Evolutionary conservation across 1,284 basidiomycete species (phyloP).

Genomic region (Naganishia sp.): DNA sequence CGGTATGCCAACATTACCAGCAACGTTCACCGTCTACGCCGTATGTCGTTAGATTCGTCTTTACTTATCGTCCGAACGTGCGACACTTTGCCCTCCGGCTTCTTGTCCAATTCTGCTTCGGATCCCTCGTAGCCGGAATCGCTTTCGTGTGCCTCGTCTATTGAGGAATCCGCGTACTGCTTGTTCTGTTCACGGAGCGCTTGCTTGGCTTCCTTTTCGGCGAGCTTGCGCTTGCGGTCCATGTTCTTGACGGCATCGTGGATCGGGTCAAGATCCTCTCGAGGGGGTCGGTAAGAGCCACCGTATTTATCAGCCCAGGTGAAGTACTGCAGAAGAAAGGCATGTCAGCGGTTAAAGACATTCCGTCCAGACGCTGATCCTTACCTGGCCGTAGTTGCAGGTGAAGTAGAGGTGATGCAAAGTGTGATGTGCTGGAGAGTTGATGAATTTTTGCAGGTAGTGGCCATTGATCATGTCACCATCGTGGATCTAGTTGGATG

Average conservation of each 20-base stretch:
- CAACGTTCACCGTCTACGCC: constrained; percentile 17
- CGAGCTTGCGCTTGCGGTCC: constrained; percentile 45
- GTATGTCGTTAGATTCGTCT: constrained; percentile 15
- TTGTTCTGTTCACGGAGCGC: constrained; percentile 17
- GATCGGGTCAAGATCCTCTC: constrained; percentile 79
- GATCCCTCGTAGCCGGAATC: constrained; percentile 35
- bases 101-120: constrained; percentile 27
- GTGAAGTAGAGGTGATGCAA: constrained; percentile 95
- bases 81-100: constrained; percentile 10
- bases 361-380: constrained; percentile 26
- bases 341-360: not conserved
- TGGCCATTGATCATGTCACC: constrained; percentile 99
- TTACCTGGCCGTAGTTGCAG: constrained; percentile 84
- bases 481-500: constrained; percentile 77
- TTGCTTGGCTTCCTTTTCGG: constrained; percentile 29
- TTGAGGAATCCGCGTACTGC: constrained; percentile 3
- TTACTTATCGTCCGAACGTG: constrained; percentile 16
- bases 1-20: not conserved
- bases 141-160: constrained; percentile 26
- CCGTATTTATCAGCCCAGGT: constrained; percentile 87
- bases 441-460: constrained; percentile 81
- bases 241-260: constrained; percentile 60
- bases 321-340: constrained; percentile 67
- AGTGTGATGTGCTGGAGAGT: constrained; percentile 96
- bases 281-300: constrained; percentile 84